phyloP scores from a whole-genome alignment of 1,284 basidiomycete species.

The Ceratobasidium sp. region DNA sequence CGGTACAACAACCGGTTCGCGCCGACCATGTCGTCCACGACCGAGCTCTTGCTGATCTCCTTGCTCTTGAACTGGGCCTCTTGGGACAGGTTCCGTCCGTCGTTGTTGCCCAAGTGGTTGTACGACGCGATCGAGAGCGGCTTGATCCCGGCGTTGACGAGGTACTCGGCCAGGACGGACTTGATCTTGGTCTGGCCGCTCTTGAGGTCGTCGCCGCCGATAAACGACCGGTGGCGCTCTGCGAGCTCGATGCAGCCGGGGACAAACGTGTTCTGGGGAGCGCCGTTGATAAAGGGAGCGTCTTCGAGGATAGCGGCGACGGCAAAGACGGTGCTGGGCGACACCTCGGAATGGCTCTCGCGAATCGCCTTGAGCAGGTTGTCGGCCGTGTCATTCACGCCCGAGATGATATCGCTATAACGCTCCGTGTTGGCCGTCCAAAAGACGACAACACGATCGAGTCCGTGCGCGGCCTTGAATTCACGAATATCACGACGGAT shows the following conservation, averaged over 20 bases:
- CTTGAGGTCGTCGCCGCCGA: slow-evolving; percentile 99
- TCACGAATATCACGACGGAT: slow-evolving; percentile 93
- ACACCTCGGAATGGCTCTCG: slow-evolving; percentile 90
- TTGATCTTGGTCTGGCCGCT: slow-evolving; percentile 95
- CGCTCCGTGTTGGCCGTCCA: slow-evolving; percentile 99
- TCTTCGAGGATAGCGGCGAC: slow-evolving; percentile 96
- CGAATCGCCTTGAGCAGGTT: slow-evolving; percentile 89
- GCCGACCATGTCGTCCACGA: slow-evolving; percentile 97
- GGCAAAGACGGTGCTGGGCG: slow-evolving; percentile 96
- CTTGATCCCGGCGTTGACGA: slow-evolving; percentile 99
- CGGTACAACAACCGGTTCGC: slow-evolving; percentile 94
- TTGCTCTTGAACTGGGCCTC: slow-evolving; percentile 97
- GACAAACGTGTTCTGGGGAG: slow-evolving; percentile 99
- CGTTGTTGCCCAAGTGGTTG: slow-evolving; percentile 99
- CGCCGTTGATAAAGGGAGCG: slow-evolving; percentile 96
- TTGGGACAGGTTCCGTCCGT: slow-evolving; percentile 93
- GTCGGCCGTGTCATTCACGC: slow-evolving; percentile 96
- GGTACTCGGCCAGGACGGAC: slow-evolving; percentile 96
- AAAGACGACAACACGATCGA: slow-evolving; percentile 93
- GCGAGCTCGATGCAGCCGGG: slow-evolving; percentile 95
- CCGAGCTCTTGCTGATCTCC: slow-evolving; percentile 97
- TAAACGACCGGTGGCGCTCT: slow-evolving; percentile 91
- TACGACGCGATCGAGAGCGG: slow-evolving; percentile 96
- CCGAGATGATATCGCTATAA: slow-evolving; percentile 94
- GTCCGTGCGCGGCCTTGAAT: slow-evolving; percentile 88